A percentile compares a stretch with the other conserved stretches of the same genome.
Conservation (phyloP, 441 rosid species). For the Mallotus japonicus region DNA sequence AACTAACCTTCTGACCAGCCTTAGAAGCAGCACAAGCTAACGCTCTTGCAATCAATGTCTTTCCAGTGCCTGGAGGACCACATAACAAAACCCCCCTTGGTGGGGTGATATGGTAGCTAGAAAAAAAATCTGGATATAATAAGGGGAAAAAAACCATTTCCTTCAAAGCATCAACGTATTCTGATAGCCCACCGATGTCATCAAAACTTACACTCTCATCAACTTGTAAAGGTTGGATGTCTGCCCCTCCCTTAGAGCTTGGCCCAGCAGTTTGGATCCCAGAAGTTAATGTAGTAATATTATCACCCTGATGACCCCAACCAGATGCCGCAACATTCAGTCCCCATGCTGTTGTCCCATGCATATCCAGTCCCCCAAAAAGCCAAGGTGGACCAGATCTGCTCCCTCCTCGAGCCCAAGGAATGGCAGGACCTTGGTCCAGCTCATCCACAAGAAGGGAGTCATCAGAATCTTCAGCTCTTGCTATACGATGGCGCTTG, state of each 20-base stretch:
- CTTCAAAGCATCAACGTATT: conserved; percentile 90
- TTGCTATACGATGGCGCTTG: conserved; percentile 78
- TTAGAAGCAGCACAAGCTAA: conserved; percentile 99
- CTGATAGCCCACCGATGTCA: conserved; percentile 96
- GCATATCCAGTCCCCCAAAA: conserved; percentile 92
- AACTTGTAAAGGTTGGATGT: conserved; percentile 98
- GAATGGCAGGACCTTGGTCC: conserved; percentile 94
- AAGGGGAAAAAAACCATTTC: conserved; percentile 99
- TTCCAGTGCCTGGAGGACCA: conserved; percentile 99
- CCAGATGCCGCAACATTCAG: conserved; percentile 97
- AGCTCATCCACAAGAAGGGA: conserved; percentile 99
- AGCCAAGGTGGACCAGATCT: conserved; percentile 97
- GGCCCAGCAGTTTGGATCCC: conserved; percentile 99
- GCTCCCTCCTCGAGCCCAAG: conserved; percentile 96
- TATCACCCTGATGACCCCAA: conserved; percentile 98
- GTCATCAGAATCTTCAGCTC: conserved; percentile 98
- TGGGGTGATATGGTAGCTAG: conserved; percentile 92
- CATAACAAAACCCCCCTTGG: conserved; percentile 99
- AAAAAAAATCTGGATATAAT: conserved; percentile 95
- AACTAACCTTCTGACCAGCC: conserved; percentile 99
- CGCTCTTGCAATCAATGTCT: conserved; percentile 98
- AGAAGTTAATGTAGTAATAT: conserved; percentile 62
- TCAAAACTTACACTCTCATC: conserved; percentile 92
- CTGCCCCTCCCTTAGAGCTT: conserved; percentile 99
- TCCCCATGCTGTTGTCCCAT: conserved; percentile 80